These are phyloP conservation scores for Fusarium sp. DNA, from an alignment of 2,329 filamentous ascomycete species.

Conservation along the genomic window DNA sequence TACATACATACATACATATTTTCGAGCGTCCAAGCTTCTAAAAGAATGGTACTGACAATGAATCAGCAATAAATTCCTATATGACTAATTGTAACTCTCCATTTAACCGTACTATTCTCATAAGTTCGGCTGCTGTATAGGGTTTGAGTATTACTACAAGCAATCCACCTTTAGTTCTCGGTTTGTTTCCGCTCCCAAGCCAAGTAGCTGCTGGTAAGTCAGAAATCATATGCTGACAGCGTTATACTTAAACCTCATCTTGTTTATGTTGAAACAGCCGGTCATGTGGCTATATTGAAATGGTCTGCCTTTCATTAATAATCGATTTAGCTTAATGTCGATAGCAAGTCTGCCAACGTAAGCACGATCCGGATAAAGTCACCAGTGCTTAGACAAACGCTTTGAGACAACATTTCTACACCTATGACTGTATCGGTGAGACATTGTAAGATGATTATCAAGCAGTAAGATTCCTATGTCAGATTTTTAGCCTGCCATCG, in stretches of 20 bases:
- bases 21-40: no score
- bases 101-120: accelerated
- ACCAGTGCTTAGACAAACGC: neutral
- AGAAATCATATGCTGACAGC: accelerated
- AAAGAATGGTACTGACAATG: no score
- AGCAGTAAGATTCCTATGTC: neutral
- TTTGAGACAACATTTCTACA: accelerated
- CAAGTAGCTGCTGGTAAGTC: no score
- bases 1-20: no score
- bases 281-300: neutral
- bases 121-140: accelerated
- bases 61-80: no score
- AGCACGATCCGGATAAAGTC: neutral
- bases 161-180: accelerated
- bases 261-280: neutral
- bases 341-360: neutral
- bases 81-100: no score
- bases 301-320: accelerated
- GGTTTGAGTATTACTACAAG: accelerated
- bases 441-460: neutral
- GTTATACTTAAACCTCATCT: accelerated
- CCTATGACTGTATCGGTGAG: accelerated
- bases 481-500: neutral
- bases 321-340: neutral
- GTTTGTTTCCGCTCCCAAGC: no score